Evolutionary conservation across 352 stramenopile genomes (phyloP), one percentile per base, ranked within the genome.

Genomic region (Phytophthora pluvialis): DNA sequence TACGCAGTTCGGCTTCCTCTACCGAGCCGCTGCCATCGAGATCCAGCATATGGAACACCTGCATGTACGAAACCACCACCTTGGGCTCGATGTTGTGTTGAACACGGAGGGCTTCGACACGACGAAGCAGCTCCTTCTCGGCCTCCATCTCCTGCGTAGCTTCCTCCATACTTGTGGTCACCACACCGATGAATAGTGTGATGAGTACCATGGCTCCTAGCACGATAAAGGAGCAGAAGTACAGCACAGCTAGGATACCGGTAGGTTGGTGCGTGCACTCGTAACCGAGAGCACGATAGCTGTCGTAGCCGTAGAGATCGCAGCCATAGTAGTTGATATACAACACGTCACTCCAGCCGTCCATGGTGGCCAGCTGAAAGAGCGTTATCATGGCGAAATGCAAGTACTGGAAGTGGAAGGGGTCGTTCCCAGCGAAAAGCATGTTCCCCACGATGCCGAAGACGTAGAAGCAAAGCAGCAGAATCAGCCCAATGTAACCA

Each of bases 301-400:
- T 54, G 36, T 90, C 80, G 72, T 96, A 96, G 25, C 88, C 86
- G 55, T 91, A 95, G 28, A 88, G 67, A 58, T 93, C 80, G 51
- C 90, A 97, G 10, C 88, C 88, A 46, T 95, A 97, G 69, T 93
- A 96, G 64, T 96, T 96, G 61, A 95, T 94, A 72, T 97, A 97
- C 35, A 97, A 73, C 45, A 96, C 72, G 32, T 97, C 90, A 39
- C 81, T 97, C 91, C 91, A 97, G 45, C 91, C 88, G 47, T 97
- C 91, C 73, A 97, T 93, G 13, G 89, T 97, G 12, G 88, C 75
- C 36, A 74, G 75, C 15, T 95, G 86, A 59, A 97, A 97, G n/a
- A 97, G 85, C 43, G 88, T 89, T 32, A 97, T 74, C 80, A 97
- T 91, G 16, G 90, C 80, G 29, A 85, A 96, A 50, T 96, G 88